Evolutionary conservation across 805 yeast genomes (phyloP).

Genomic region (Candida quercuum): DNA sequence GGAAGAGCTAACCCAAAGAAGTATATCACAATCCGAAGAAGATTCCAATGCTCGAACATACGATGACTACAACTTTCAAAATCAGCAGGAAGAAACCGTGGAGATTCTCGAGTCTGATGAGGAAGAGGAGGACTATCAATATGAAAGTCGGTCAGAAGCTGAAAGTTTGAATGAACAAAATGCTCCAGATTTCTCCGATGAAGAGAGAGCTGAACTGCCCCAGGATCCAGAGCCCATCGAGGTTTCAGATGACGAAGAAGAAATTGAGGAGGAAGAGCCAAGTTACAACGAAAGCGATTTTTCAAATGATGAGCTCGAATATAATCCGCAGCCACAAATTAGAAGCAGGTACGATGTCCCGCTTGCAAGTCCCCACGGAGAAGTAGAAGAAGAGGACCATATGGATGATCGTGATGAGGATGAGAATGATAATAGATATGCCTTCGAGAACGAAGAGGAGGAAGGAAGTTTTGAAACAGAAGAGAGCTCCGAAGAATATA

Average conservation of each 20-base stretch:
- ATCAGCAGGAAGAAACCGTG: conserved; percentile 3
- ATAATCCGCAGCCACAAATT: not conserved
- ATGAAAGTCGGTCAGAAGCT: conserved; percentile 11
- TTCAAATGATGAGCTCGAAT: not conserved
- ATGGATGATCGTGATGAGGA: not conserved
- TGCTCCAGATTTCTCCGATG: conserved; percentile 1
- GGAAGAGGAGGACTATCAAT: conserved; percentile 24
- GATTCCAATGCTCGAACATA: too few species aligned
- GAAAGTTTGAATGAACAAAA: conserved; percentile 5
- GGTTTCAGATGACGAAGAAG: not conserved
- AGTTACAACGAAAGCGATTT: not conserved
- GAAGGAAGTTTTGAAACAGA: too few species aligned
- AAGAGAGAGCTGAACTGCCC: not conserved
- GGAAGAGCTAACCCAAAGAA: not conserved
- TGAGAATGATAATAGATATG: too few species aligned
- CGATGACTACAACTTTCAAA: conserved; percentile 6
- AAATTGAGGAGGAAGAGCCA: not conserved
- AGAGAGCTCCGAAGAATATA: too few species aligned
- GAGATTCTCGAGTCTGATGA: conserved; percentile 3
- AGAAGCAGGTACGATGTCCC: not conserved
- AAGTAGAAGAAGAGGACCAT: not conserved
- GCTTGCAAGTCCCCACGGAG: not conserved
- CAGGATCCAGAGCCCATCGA: not conserved
- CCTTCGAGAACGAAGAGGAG: too few species aligned
- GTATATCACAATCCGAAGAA: conserved; percentile 21